Evolutionary conservation across 148 eudicot genomes (phyloP), one percentile per base, ranked within the genome.

Genomic region (Vaccinium myrtillus): DNA sequence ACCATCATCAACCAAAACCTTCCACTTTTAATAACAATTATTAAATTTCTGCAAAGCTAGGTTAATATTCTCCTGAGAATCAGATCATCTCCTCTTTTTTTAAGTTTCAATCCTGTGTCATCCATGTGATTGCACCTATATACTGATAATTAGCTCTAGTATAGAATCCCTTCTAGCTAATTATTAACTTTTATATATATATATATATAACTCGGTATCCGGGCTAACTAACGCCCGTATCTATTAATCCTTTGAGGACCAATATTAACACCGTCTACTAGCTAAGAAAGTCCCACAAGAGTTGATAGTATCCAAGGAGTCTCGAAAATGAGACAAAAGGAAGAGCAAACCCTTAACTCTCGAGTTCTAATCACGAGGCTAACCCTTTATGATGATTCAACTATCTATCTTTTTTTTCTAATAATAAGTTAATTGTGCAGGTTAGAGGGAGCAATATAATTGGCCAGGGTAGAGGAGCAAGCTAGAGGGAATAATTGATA

Each of bases 51-150:
- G 39, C 39, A 1, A 30, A 71, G 15, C 15, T 16, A 23, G 36
- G 6, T 67, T 10, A 67, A 25, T 67, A 23, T 23, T 23, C 23
- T 59, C 73, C 43, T 53, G 50, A 61, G 19, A 80, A 79, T n/a
- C 69, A 21, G 80, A 36, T 36, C 39, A 69, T 84, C 70, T 19
- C 78, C 65, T 79, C 78, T 27, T 18, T 56, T 70, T 84, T 23
- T 19, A 16, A 27, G 51, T 84, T 23, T 77, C 36, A 49, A 19
- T 83, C 65, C 21, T 2, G 39, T 19, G 46, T 51, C 83, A 36
- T 56, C 77, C 86, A 85, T 85, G 86, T 85, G 86, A 78, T 49
- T 73, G 50, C 56, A 80, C 79, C 86, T 70, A 80, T 36, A 36
- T 36, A 2, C 39, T 36, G 4, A 36, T 36, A 36, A 36, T 36